Conservation (phyloP, 805 yeast species). For the Kurtzmaniella cleridarum region DNA sequence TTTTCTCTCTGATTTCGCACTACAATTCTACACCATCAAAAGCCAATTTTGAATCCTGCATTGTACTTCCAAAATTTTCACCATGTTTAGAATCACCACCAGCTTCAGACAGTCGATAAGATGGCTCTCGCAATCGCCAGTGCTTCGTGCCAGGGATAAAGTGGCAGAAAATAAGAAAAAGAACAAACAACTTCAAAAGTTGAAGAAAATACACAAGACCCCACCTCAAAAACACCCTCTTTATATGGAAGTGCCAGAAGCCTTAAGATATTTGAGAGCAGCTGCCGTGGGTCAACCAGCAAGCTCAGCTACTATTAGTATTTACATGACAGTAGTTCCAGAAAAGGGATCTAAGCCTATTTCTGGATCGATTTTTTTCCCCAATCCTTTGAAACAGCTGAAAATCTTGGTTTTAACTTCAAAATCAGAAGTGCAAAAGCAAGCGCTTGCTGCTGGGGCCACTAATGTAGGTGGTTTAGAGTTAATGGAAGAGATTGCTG, state of each 20-base stretch:
- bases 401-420: slow-evolving; percentile 65
- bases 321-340: slow-evolving; percentile 58
- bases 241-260: slow-evolving; percentile 66
- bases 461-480: slow-evolving; percentile 64
- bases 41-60: no score
- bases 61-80: no score
- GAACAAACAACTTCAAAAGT: slow-evolving; percentile 18
- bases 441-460: slow-evolving; percentile 52
- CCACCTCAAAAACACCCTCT: slow-evolving; percentile 51
- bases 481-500: slow-evolving; percentile 55
- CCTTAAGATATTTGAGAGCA: slow-evolving; percentile 77
- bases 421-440: slow-evolving; percentile 44
- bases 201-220: slow-evolving; percentile 21
- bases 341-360: slow-evolving; percentile 77
- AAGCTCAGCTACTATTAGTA: slow-evolving; percentile 58
- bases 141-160: slow-evolving; percentile 1
- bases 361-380: slow-evolving; percentile 65
- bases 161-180: slow-evolving; percentile 14
- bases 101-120: neutral
- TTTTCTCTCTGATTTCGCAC: no score
- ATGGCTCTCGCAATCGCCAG: neutral
- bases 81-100: neutral
- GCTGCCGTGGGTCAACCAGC: slow-evolving; percentile 83
- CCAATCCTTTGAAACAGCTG: slow-evolving; percentile 64
- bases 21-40: no score